Conservation (phyloP, 768 basidiomycete species). For the Amanita molliuscula region DNA sequence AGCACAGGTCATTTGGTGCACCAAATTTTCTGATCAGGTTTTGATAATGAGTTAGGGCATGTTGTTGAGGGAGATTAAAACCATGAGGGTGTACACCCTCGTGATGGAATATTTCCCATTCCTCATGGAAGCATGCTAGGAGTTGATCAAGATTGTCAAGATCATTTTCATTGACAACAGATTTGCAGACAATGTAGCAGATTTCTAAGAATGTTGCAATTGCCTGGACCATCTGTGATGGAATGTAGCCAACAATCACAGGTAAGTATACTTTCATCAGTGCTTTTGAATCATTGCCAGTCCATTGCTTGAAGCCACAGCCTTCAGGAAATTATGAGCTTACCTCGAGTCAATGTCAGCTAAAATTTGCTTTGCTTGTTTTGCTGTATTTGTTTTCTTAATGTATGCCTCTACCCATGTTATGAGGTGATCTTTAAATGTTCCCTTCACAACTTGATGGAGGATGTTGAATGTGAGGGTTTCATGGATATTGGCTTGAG, state of each 20-base stretch:
- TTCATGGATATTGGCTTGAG: slow-evolving; percentile 19
- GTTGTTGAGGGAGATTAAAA: not conserved
- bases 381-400: slow-evolving; percentile 13
- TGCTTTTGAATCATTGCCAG: slow-evolving; percentile 24
- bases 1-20: too few species aligned
- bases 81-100: not conserved
- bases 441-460: slow-evolving; percentile 26
- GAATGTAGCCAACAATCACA: slow-evolving; percentile 18
- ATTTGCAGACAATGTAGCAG: not conserved
- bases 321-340: slow-evolving; percentile 16
- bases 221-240: not conserved
- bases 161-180: not conserved
- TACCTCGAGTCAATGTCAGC: not conserved
- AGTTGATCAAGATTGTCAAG: not conserved
- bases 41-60: not conserved
- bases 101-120: not conserved
- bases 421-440: slow-evolving; percentile 29
- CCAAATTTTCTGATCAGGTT: not conserved
- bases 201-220: not conserved
- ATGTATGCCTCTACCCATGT: slow-evolving; percentile 19
- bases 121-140: not conserved
- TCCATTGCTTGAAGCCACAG: slow-evolving; percentile 26
- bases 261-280: slow-evolving; percentile 26
- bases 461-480: slow-evolving; percentile 21
- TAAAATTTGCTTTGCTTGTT: not conserved